phyloP scores from a whole-genome alignment of 83 land plant species.

The Larix sibirica region DNA sequence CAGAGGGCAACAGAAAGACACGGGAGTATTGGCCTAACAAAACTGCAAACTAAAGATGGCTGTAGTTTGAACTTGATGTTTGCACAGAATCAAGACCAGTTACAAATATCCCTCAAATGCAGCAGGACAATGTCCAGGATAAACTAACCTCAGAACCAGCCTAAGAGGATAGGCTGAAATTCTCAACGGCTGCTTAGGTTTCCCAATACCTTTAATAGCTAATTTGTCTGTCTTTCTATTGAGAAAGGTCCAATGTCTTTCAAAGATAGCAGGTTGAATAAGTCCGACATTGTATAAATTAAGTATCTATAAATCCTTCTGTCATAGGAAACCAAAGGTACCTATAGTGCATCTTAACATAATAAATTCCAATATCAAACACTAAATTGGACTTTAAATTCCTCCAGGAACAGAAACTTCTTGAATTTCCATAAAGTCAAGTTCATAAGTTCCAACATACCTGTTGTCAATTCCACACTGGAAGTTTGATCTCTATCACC shows the following conservation, averaged over 20 bases:
- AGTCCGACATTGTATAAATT: neutral
- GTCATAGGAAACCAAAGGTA: neutral
- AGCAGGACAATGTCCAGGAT: neutral
- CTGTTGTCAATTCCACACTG: conserved; percentile 16
- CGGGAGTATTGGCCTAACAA: neutral
- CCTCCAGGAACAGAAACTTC: neutral
- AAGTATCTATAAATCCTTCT: neutral
- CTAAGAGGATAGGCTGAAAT: neutral
- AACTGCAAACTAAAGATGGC: neutral
- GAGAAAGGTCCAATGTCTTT: neutral
- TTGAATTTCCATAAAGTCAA: neutral
- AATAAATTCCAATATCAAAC: neutral
- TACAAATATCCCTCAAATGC: neutral
- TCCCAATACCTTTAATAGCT: neutral
- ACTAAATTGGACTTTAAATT: neutral
- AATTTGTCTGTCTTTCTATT: neutral
- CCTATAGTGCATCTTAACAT: neutral
- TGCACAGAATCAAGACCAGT: neutral
- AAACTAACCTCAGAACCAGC: no score
- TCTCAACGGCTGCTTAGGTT: neutral
- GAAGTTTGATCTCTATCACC: conserved; percentile 42
- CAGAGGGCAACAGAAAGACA: neutral
- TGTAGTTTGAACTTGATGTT: neutral
- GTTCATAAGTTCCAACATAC: conserved; percentile 23
- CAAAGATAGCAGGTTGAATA: neutral